Evolutionary conservation across 169 alveolate genomes (phyloP).

Genomic region (Hammondia hammondi): DNA sequence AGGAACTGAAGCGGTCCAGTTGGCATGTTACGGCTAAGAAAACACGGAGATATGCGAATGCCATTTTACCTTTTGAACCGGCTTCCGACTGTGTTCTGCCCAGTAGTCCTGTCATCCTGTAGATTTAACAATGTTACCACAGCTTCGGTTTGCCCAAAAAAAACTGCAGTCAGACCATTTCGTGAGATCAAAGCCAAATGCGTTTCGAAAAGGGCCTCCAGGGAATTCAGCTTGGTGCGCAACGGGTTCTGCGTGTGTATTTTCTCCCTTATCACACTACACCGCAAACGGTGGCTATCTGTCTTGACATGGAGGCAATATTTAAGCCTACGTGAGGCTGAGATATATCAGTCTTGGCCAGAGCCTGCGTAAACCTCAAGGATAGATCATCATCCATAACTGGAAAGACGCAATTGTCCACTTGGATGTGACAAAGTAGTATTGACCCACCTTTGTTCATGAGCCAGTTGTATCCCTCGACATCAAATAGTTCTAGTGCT

Average conservation of each 20-base stretch:
- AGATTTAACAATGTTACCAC: background rate
- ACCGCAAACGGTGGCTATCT: background rate
- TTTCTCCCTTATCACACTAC: conserved; percentile 53
- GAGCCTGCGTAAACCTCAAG: conserved; percentile 68
- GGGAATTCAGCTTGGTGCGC: conserved; percentile 71
- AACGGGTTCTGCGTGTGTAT: background rate
- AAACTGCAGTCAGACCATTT: conserved; percentile 58
- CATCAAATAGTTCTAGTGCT: conserved; percentile 73
- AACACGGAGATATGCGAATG: background rate
- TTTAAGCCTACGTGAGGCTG: conserved; percentile 71
- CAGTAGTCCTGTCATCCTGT: conserved; percentile 77
- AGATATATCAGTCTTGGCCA: conserved; percentile 47
- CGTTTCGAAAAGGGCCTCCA: conserved; percentile 76
- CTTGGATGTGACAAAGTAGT: background rate
- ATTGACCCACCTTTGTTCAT: conserved; percentile 66
- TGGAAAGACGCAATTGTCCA: background rate
- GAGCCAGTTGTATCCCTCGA: conserved; percentile 77
- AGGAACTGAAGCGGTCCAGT: conserved; percentile 72
- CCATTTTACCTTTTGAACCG: conserved; percentile 68
- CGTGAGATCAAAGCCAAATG: conserved; percentile 75
- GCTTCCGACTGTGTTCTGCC: conserved; percentile 75
- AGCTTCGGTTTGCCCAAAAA: background rate
- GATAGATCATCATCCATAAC: conserved; percentile 63
- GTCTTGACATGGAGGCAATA: background rate
- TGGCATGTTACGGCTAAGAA: background rate